These are phyloP conservation scores for Solanum clarkiae DNA, from an alignment of 257 asterid species.

Conservation along the genomic window DNA sequence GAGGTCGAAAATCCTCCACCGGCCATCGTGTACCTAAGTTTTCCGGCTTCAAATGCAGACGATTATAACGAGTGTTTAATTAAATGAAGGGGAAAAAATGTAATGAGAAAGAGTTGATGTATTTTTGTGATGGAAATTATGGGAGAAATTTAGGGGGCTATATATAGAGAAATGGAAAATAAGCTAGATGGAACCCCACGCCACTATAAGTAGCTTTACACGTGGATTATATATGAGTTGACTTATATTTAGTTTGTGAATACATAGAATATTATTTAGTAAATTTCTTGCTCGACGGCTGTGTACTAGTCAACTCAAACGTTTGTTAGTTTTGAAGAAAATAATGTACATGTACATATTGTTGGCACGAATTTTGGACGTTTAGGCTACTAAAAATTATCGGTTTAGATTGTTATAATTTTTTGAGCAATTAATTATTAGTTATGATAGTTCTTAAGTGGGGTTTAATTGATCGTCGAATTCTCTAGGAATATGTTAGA, in stretches of 20 bases:
- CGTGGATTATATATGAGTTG: slow-evolving; percentile 15
- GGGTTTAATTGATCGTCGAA: not conserved
- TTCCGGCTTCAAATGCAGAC: not conserved
- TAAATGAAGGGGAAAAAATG: not conserved
- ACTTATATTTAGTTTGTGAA: not conserved
- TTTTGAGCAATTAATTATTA: too few species aligned
- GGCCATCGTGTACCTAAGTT: slow-evolving; percentile 24
- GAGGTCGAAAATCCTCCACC: slow-evolving; percentile 58
- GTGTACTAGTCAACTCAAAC: not conserved
- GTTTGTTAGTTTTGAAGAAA: not conserved
- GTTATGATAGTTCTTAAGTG: too few species aligned
- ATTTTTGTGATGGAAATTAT: slow-evolving; percentile 2
- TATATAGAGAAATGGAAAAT: not conserved
- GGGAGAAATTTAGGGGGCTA: not conserved
- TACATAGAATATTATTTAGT: not conserved
- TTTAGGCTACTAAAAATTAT: not conserved
- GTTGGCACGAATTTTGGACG: not conserved
- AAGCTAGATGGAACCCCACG: not conserved
- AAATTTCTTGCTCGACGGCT: not conserved
- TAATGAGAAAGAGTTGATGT: not conserved
- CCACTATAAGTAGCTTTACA: slow-evolving; percentile 15
- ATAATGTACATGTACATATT: not conserved
- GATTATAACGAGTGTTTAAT: not conserved
- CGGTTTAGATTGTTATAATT: not conserved
- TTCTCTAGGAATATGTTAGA: not conserved